phyloP scores from a whole-genome alignment of 2,329 filamentous ascomycete genomes.

The Aspergillus novofumigatus region DNA sequence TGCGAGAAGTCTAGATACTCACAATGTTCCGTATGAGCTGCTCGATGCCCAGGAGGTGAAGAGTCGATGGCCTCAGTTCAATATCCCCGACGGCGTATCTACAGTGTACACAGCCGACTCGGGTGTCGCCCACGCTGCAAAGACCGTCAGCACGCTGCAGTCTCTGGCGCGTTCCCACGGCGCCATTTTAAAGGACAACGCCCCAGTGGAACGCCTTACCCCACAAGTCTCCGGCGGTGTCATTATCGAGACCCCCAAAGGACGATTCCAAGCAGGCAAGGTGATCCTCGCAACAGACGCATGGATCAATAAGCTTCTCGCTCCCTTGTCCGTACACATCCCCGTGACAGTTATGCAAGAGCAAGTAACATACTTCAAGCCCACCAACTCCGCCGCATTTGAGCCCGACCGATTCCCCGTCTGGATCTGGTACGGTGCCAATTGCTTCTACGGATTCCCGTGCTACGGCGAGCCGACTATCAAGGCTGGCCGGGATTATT shows the following conservation, averaged over 20 bases:
- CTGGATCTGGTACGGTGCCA: conserved; percentile 23
- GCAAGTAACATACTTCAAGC: conserved; percentile 27
- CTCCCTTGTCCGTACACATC: conserved; percentile 18
- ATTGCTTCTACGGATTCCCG: conserved; percentile 24
- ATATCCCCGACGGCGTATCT: conserved; percentile 17
- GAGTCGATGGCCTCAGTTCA: conserved; percentile 22
- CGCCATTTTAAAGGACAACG: conserved; percentile 21
- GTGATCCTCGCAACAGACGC: conserved; percentile 23
- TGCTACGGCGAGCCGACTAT: conserved; percentile 26
- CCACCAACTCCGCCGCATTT: conserved; percentile 12
- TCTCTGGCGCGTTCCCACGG: conserved; percentile 17
- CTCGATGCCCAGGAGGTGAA: conserved; percentile 20
- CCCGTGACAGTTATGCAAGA: conserved; percentile 24
- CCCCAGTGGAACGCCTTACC: conserved; percentile 15
- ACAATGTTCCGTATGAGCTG: conserved; percentile 21
- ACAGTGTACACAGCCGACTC: conserved; percentile 24
- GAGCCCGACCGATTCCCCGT: conserved; percentile 19
- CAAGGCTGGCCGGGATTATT: conserved; percentile 21
- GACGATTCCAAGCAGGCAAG: conserved; percentile 16
- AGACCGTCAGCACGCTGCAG: conserved; percentile 21
- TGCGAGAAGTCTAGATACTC: conserved; percentile 14
- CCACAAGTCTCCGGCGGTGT: conserved; percentile 12
- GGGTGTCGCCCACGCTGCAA: conserved; percentile 23
- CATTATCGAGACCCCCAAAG: conserved; percentile 20
- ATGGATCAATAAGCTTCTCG: conserved; percentile 24